phyloP scores from a whole-genome alignment of 2,329 filamentous ascomycete species.

The Pseudogymnoascus sp. region DNA sequence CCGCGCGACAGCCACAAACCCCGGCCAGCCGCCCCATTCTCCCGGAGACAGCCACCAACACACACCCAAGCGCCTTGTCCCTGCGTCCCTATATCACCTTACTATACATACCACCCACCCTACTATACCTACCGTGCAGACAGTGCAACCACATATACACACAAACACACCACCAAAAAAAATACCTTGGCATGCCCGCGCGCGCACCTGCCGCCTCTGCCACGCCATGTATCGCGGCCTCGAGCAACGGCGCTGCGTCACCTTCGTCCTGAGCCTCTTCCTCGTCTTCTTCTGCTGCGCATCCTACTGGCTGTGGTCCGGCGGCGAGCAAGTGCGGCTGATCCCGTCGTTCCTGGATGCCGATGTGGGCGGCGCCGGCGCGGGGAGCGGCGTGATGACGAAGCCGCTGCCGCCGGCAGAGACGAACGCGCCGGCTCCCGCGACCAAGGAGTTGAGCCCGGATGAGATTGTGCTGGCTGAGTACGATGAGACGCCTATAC shows the following conservation, averaged over 20 bases:
- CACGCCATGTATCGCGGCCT: neutral
- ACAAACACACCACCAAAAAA: neutral
- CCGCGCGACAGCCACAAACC: neutral
- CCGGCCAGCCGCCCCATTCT: neutral
- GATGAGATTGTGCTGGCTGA: neutral
- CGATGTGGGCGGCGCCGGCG: neutral
- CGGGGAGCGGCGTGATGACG: neutral
- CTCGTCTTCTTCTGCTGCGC: neutral
- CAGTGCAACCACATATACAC: neutral
- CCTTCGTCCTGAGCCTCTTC: neutral
- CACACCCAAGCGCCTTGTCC: neutral
- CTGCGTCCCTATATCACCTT: neutral
- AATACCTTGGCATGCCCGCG: neutral
- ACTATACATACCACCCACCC: too few relatives aligned
- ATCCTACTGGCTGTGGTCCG: neutral
- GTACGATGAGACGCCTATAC: neutral
- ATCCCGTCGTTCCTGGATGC: neutral
- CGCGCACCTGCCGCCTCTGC: neutral
- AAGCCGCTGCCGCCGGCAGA: neutral
- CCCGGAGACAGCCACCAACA: neutral
- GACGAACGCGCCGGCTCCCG: neutral
- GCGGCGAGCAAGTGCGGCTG: neutral
- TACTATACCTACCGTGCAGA: neutral
- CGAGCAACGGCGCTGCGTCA: neutral
- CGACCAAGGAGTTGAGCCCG: neutral